Percentiles rank a stretch among this genome's conserved stretches.
Evolutionary conservation across 352 stramenopile genomes (phyloP).

Genomic region (Phytophthora agathidicida): DNA sequence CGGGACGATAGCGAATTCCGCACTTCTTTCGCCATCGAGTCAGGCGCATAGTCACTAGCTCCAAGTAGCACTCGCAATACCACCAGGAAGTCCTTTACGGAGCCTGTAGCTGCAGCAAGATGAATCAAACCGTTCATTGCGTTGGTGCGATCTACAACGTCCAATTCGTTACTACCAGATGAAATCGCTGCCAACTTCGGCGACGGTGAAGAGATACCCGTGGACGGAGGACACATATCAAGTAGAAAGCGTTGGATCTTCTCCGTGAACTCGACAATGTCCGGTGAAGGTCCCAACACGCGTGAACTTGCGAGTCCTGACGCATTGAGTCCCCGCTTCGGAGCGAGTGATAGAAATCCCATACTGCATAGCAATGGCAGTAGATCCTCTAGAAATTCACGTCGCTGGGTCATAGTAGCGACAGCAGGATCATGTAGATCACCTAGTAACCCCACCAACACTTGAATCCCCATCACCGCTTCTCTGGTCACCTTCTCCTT

Average conservation of each 20-base stretch:
- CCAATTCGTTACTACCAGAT: constrained; percentile 26
- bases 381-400: constrained; percentile 55
- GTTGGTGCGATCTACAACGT: constrained; percentile 46
- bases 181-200: constrained; percentile 41
- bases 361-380: constrained; percentile 47
- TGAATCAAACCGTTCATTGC: constrained; percentile 62
- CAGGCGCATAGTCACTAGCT: constrained; percentile 16
- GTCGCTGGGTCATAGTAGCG: constrained; percentile 27
- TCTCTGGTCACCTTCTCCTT: constrained; percentile 45
- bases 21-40: constrained; percentile 29
- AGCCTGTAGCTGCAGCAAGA: constrained; percentile 56
- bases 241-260: constrained; percentile 55
- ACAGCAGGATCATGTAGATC: constrained; percentile 33
- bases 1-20: constrained; percentile 22
- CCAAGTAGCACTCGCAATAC: constrained; percentile 64
- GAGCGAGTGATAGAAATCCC: constrained; percentile 44
- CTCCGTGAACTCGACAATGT: constrained; percentile 36
- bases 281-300: not conserved
- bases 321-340: constrained; percentile 5
- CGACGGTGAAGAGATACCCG: constrained; percentile 23
- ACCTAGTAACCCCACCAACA: constrained; percentile 42
- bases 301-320: constrained; percentile 1
- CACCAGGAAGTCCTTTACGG: constrained; percentile 60
- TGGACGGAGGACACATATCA: constrained; percentile 38
- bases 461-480: constrained; percentile 49